These are phyloP conservation scores for Amylostereum chailletii DNA, from an alignment of 1,284 basidiomycete species.

Conservation along the genomic window DNA sequence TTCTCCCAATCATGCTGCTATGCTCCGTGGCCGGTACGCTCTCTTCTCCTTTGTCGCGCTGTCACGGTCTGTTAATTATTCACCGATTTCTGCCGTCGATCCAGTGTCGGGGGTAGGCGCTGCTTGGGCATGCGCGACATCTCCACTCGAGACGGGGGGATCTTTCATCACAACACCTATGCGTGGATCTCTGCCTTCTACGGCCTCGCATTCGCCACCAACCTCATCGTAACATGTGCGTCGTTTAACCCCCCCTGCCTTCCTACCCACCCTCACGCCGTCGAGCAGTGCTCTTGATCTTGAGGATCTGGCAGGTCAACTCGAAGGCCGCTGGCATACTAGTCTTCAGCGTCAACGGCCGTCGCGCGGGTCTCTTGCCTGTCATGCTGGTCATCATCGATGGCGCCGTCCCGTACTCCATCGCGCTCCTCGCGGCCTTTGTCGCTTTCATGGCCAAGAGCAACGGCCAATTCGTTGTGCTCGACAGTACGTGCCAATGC, in stretches of 20 bases:
- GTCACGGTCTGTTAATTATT: not conserved
- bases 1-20: constrained; percentile 19
- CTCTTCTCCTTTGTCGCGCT: not conserved
- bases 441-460: constrained; percentile 21
- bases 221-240: constrained; percentile 22
- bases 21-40: constrained; percentile 14
- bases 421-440: constrained; percentile 23
- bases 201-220: constrained; percentile 20
- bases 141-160: constrained; percentile 6
- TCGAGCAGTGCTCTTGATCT: constrained; percentile 16
- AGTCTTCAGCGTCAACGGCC: constrained; percentile 6
- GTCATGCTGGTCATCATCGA: constrained; percentile 24
- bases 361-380: constrained; percentile 15
- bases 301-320: constrained; percentile 19
- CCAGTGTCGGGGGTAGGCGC: constrained; percentile 11
- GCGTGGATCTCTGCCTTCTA: constrained; percentile 24
- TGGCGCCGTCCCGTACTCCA: constrained; percentile 23
- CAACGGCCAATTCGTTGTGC: constrained; percentile 24
- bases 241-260: not conserved
- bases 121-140: constrained; percentile 6
- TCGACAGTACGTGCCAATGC: constrained; percentile 14
- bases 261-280: not conserved
- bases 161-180: constrained; percentile 15
- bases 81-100: not conserved
- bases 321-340: not conserved